phyloP scores from a whole-genome alignment of 345 rosid genomes.

The Salix viminalis region DNA sequence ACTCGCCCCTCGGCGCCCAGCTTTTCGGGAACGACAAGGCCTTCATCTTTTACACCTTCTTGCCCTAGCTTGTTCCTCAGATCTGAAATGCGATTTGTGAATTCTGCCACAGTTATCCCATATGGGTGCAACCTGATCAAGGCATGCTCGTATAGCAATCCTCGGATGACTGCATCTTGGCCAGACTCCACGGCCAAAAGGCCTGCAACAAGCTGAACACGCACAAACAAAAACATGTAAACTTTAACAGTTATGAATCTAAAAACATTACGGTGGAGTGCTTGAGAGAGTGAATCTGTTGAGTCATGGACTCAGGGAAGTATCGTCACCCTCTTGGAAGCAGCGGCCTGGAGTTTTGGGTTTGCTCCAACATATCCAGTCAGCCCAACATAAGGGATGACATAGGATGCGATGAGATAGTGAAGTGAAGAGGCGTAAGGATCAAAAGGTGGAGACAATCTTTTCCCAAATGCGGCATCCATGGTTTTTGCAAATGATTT shows the following conservation, averaged over 20 bases:
- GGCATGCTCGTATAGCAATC: conserved; percentile 43
- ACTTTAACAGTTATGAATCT: background rate
- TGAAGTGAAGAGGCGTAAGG: conserved; percentile 54
- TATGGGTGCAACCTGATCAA: conserved; percentile 31
- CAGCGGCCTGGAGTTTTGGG: conserved; percentile 37
- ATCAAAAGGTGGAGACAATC: conserved; percentile 56
- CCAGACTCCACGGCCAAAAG: conserved; percentile 76
- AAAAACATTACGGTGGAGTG: background rate
- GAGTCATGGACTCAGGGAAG: no score
- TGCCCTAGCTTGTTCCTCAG: conserved; percentile 41
- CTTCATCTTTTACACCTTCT: conserved; percentile 48
- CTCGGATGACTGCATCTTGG: conserved; percentile 69
- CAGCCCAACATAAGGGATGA: conserved; percentile 74
- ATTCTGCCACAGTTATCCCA: conserved; percentile 31
- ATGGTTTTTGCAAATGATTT: conserved; percentile 48
- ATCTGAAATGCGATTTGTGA: conserved; percentile 34
- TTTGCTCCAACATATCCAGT: conserved; percentile 77
- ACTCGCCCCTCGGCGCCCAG: conserved; percentile 40
- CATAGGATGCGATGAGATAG: conserved; percentile 62
- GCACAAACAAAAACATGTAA: background rate
- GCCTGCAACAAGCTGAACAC: conserved; percentile 60
- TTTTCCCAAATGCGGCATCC: conserved; percentile 48
- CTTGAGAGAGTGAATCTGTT: background rate
- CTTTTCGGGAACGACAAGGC: conserved; percentile 32
- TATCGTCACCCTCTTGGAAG: conserved; percentile 41